A percentile compares a stretch with the other conserved stretches of the same genome.
Conservation (phyloP, 257 asterid genomes). For the Avicennia marina region DNA sequence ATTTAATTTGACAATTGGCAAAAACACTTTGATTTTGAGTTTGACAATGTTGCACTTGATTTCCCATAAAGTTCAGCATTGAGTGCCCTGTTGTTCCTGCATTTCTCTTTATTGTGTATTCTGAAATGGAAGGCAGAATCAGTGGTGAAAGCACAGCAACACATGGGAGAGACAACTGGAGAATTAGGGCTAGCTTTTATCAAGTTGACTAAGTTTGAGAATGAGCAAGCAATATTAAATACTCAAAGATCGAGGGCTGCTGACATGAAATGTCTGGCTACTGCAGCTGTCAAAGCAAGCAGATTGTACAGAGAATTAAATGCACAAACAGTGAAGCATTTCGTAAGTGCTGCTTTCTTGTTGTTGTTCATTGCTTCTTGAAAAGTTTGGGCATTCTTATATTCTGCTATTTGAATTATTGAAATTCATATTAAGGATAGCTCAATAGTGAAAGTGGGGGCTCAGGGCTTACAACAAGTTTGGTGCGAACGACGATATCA, state of each 20-base stretch:
- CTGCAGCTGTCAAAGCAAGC: constrained; percentile 86
- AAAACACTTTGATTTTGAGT: background rate
- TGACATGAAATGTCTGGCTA: constrained; percentile 77
- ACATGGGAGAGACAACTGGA: constrained; percentile 88
- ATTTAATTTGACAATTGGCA: background rate
- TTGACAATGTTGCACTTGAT: constrained; percentile 1
- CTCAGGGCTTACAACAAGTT: too few relatives aligned
- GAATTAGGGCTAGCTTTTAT: constrained; percentile 83
- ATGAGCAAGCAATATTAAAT: constrained; percentile 53
- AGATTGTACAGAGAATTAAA: constrained; percentile 78
- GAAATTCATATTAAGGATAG: background rate
- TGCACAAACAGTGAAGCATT: constrained; percentile 69
- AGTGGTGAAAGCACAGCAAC: constrained; percentile 84
- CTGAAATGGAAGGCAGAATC: constrained; percentile 68
- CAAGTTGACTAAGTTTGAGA: constrained; percentile 84
- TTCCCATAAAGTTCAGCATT: background rate
- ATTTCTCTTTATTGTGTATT: constrained; percentile 12
- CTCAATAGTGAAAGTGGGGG: too few relatives aligned
- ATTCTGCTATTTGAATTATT: background rate
- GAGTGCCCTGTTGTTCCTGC: constrained; percentile 2
- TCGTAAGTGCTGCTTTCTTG: constrained; percentile 46
- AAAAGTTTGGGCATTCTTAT: background rate
- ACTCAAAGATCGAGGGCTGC: constrained; percentile 74
- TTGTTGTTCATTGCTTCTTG: constrained; percentile 13
- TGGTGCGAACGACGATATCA: too few relatives aligned